A percentile compares a stretch with the other conserved stretches of the same genome.
Conservation (phyloP, 306 rosid species). For the Styphnolobium japonicum region DNA sequence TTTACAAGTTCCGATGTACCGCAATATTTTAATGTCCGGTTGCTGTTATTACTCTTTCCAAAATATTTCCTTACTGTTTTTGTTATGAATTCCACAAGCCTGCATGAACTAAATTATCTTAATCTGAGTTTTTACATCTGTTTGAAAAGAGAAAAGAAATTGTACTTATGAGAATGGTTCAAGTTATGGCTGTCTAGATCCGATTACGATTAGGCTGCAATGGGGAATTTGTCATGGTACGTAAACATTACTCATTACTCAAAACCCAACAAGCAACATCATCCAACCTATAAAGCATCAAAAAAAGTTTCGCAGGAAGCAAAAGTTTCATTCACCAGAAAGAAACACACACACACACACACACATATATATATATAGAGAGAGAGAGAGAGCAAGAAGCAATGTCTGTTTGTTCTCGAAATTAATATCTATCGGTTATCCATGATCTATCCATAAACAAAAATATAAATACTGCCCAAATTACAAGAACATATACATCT, state of each 20-base stretch:
- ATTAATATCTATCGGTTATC: background rate
- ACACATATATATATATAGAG: no score
- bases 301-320: background rate
- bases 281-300: constrained; percentile 3
- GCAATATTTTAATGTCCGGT: background rate
- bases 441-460: background rate
- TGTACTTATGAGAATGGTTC: background rate
- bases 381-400: no score
- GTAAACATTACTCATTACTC: background rate
- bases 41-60: background rate
- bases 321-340: background rate
- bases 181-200: background rate
- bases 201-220: background rate
- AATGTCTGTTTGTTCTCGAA: background rate
- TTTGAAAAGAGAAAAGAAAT: background rate
- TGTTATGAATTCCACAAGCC: background rate
- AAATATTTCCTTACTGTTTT: background rate
- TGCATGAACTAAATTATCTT: background rate
- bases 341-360: no score
- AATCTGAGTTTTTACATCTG: background rate
- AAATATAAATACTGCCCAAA: background rate
- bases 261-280: background rate
- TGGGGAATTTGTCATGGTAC: background rate
- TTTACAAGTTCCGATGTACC: background rate
- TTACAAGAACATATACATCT: constrained; percentile 64